Base-by-base conservation (phyloP, 1,284 basidiomycete genomes). In the Leccinum subspadiceum region DNA sequence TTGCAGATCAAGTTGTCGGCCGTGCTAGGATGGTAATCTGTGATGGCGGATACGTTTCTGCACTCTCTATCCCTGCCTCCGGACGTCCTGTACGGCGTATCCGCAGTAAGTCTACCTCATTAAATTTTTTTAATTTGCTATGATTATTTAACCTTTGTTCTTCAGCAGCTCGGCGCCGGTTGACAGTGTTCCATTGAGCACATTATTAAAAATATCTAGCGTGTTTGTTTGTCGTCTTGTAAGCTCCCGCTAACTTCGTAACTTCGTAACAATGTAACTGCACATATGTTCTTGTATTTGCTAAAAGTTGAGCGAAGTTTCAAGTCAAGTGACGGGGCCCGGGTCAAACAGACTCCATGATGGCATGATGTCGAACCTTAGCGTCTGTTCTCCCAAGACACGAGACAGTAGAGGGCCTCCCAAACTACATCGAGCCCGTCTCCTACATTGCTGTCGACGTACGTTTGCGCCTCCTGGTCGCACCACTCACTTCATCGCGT, bases 371-470 rank as follows among this genome's bases (percentile, higher is more conserved):
- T 35, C 33, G 12, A 35, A 35, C 35, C 35, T 37, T 37, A 37
- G 22, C 46, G 20, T 7, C 44, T 50, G 24, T 22, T 22, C 44
- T 8, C 41, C 53, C 22, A 59, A 96, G 93, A 96, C 93, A 39
- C 81, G 93, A 65, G 94, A 96, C 75, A 95, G 93, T 69, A 83
- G 94, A 72, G 94, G 94, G 13, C 76, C 84, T 98, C 54, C 95
- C 95, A 56, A 94, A 96, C 74, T 89, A 97, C 77, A 96, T 96
- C 65, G 95, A 98, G 75, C 92, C 93, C 12, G 90, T 97, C n/a
- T 96, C 94, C 39, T 93, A 96, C 74, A 94, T 97, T 60, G 95
- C 95, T 5, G 88, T 97, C 59, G 95, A 98, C 73, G 94, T 95
- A 73, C 81, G 93, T 85, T 7, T 20, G 8, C 39, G 55, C 33